phyloP scores from a whole-genome alignment of 2,329 filamentous ascomycete genomes.

The Arachnomyces sp. region DNA sequence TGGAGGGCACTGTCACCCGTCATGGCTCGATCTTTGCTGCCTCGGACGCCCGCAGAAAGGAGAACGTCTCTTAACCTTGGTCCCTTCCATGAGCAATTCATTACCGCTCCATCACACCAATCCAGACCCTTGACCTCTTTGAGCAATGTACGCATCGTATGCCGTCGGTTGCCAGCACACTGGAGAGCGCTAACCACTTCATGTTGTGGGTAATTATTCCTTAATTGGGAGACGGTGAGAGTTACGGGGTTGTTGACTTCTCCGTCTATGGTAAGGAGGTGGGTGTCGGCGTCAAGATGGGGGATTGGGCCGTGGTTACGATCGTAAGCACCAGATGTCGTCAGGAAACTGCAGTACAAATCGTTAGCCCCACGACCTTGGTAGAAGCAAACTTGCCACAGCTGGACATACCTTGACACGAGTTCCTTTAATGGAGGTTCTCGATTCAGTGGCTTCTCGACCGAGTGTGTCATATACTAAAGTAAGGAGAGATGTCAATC shows the following conservation, averaged over 20 bases:
- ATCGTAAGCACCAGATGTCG: constrained; percentile 46
- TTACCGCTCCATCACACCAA: constrained; percentile 53
- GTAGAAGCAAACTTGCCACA: background rate
- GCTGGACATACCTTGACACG: constrained; percentile 12
- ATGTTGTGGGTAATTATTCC: constrained; percentile 43
- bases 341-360: constrained; percentile 40
- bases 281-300: constrained; percentile 33
- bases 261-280: constrained; percentile 43
- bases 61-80: constrained; percentile 48
- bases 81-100: constrained; percentile 52
- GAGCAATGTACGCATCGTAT: constrained; percentile 52
- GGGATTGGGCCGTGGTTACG: constrained; percentile 51
- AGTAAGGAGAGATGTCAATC: background rate
- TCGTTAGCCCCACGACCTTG: background rate
- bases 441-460: constrained; percentile 11
- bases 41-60: constrained; percentile 34
- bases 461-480: background rate
- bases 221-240: constrained; percentile 41
- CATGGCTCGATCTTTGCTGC: constrained; percentile 21
- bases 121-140: constrained; percentile 54
- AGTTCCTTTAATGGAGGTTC: constrained; percentile 14
- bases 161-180: constrained; percentile 53
- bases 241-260: constrained; percentile 36
- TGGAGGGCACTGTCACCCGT: constrained; percentile 28
- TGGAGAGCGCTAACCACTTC: constrained; percentile 50